Base-by-base conservation (phyloP, 768 basidiomycete species). In the Agrocybe chaxingu region DNA sequence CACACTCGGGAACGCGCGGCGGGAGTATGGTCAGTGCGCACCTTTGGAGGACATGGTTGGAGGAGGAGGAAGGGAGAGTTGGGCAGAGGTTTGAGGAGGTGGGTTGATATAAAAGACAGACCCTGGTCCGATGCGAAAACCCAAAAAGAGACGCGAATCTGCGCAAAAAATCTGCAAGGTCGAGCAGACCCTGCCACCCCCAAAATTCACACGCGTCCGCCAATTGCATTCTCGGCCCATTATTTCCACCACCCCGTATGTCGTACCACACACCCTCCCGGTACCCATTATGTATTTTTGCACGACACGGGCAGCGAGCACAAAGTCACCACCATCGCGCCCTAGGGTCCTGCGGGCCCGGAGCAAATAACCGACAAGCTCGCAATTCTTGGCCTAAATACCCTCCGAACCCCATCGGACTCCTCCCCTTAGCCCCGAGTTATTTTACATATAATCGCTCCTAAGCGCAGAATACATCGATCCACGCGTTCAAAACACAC, bases 1-100 rank as follows among this genome's bases (percentile, higher is more conserved):
- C 96, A 99, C n/a, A n/a, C n/a, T n/a, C n/a, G n/a, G n/a, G n/a
- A n/a, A 46, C 48, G 47, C 42, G 42, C 37, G 30, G 37, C 4
- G 41, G 42, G 13, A 41, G 13, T 16, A 48, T 47, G 32, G 42
- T 34, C 31, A 45, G 49, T 24, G 46, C 62, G 40, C 37, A 74
- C 72, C 74, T 70, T 75, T 75, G 61, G 72, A 75, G 48, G 74
- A 75, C 72, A 75, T 76, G 65, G 56, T 68, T 68, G 62, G 60
- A 48, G 55, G 50, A 48, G 49, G 57, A 59, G 45, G 53, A 58
- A 54, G 54, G 59, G 48, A 56, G 47, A 40, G 19, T 12, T 40
- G 38, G 19, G 19, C 13, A 19, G 38, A 47, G 33, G 33, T 34
- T 30, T 24, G 47, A 16, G 11, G 8, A 31, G 24, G 35, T 5